These are phyloP conservation scores for Scenedesmus sp. DNA, from an alignment of 163 green algal species.

Conservation along the genomic window DNA sequence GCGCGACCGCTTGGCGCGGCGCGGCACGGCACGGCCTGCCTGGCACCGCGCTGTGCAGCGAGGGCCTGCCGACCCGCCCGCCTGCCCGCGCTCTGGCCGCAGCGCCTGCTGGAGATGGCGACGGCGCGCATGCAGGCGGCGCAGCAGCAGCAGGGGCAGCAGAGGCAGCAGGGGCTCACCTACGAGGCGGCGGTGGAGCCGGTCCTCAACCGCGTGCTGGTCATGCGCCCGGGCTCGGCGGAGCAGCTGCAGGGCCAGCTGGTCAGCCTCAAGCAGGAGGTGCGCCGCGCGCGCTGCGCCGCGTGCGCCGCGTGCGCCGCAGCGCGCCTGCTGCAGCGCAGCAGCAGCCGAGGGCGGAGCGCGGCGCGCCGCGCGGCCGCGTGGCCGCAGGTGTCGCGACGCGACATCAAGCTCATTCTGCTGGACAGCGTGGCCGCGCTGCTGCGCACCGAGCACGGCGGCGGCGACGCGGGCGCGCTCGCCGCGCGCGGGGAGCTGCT, in stretches of 20 bases:
- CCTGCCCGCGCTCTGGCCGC: neutral
- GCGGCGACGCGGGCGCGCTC: constrained; percentile 31
- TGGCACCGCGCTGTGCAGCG: no score
- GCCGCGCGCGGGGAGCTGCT: constrained; percentile 59
- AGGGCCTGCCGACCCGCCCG: neutral
- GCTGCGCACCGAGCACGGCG: constrained; percentile 64
- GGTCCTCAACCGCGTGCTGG: constrained; percentile 51
- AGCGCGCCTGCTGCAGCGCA: no score
- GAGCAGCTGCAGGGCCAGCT: constrained; percentile 43
- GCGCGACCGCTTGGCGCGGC: neutral
- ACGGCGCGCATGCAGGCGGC: neutral
- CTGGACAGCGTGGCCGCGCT: constrained; percentile 86
- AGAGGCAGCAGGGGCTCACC: neutral
- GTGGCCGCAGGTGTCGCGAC: constrained; percentile 10
- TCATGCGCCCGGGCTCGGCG: constrained; percentile 45
- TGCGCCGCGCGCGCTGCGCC: neutral
- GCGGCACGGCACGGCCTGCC: no score
- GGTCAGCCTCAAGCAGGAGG: constrained; percentile 8
- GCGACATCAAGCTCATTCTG: constrained; percentile 68
- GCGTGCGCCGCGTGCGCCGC: no score
- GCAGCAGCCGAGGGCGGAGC: no score
- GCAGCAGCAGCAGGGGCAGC: constrained; percentile 4
- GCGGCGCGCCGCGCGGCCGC: no score
- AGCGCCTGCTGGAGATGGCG: constrained; percentile 65
- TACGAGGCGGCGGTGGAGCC: neutral